Conservation (phyloP, 202 grass and related monocot genomes). For the Eragrostis tef region DNA sequence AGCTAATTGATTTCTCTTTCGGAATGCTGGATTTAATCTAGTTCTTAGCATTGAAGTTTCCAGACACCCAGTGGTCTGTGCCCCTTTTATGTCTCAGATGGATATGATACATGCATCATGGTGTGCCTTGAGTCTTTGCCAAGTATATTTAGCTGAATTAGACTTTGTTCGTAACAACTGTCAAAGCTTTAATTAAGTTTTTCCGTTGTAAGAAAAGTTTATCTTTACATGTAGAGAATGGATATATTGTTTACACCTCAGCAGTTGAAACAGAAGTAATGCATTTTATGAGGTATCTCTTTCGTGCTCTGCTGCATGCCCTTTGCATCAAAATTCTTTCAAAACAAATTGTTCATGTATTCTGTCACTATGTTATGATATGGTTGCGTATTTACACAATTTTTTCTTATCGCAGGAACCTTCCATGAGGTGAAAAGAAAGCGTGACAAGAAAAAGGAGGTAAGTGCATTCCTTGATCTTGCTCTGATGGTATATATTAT, state of each 20-base stretch:
- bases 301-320: conserved; percentile 4
- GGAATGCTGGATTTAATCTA: neutral
- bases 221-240: neutral
- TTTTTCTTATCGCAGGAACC: conserved; percentile 61
- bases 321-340: neutral
- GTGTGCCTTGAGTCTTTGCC: neutral
- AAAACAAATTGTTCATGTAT: neutral
- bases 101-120: neutral
- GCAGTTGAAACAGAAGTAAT: conserved; percentile 13
- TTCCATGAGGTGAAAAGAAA: conserved; percentile 94
- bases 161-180: neutral
- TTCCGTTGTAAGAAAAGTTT: neutral
- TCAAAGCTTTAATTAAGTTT: neutral
- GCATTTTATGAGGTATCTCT: neutral
- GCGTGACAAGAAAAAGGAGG: conserved; percentile 92
- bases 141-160: neutral
- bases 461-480: conserved; percentile 11
- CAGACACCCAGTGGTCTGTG: neutral
- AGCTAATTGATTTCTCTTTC: neutral
- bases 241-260: conserved; percentile 11
- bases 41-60: neutral
- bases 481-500: conserved; percentile 9
- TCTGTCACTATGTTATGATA: neutral
- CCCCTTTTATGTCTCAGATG: neutral
- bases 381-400: neutral